Base-by-base conservation (phyloP, 2,329 filamentous ascomycete species). In the Diaporthe sp. region DNA sequence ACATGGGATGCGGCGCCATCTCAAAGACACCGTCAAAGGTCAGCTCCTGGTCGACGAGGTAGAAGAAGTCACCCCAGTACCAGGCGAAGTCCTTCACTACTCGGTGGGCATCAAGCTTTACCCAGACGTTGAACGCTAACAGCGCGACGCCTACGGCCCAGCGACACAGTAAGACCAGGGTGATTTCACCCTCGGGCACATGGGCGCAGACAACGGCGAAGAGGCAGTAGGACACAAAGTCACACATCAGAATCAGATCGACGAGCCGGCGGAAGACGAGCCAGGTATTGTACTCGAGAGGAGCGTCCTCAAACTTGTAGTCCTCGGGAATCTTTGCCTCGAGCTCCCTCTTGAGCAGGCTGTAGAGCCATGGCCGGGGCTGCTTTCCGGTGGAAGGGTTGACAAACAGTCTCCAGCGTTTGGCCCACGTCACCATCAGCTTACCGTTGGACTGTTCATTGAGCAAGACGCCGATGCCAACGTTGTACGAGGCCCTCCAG, bases 61-160 rank as follows among this genome's bases (percentile, higher is more conserved):
- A 99, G 88, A 98, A 99, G 85, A 98, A 98, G 84, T 99, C 97
- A 76, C 97, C 97, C 97, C 97, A 99, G 85, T 98, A 99, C 97
- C 97, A 99, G 37, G 97, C 97, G 85, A 96, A 99, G 84, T 99
- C 97, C 84, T 98, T 98, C 81, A 99, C 97, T 66, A 99, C 97
- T 75, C 97, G 91, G 84, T 99, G 97, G 27, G 97, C 97, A 84
- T 99, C 97, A 76, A 99, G 89, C 85, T 99, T 99, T 77, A 99
- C 97, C 96, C 97, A 98, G 30, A 98, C 89, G 83, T 98, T 99
- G 89, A 99, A 98, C 73, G 94, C 89, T 76, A 99, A 93, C 35
- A 98, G 88, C 53, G 89, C 84, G 77, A 96, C 89, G 69, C 97
- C 97, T 61, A 92, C 88, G 4, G 87, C 81, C 97, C 97, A 99